Evolutionary conservation across 2,329 filamentous ascomycete genomes (phyloP), one percentile per base, ranked within the genome.

Genomic region (Aureobasidium sp.): DNA sequence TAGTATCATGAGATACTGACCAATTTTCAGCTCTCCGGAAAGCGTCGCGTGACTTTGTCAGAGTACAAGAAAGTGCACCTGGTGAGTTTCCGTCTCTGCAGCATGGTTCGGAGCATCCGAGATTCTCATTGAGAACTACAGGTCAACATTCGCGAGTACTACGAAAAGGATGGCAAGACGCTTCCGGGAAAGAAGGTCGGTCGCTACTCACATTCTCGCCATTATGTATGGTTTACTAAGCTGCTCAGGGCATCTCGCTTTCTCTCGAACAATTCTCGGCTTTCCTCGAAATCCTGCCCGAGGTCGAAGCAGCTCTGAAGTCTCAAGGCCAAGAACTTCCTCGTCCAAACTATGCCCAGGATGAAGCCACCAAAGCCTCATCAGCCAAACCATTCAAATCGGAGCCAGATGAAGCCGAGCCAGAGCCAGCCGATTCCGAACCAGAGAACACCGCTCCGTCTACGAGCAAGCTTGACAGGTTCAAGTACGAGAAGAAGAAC

Each of bases 161-260:
- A 94, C 70, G 85, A 91, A 66, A 91, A 93, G 68, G 85, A 90
- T 68, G 91, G 88, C 29, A 83, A 91, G 70, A 78, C 81, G 65
- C 79, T 91, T 48, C 91, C 91, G 0, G 89, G 90, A 13, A 97
- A 94, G 76, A 97, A 97, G 87, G 92, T 93, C 71, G 25, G 67
- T 32, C 27, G 27, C 14, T 2, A n/a, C 11, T 50, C 11, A 6
- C 3, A 5, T 36, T 27, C 6, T 44, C 16, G 14, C 9, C 4
- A n/a, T 16, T 30, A 16, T 1, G 10, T 11, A 16, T 5, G 14
- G 8, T 4, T 6, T 29, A 27, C 44, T 47, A 32, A 44, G 21
- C 30, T 39, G 16, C 30, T 25, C 49, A 82, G 80, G 81, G 81
- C 39, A 83, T 83, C 49, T 78, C 79, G 13, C 71, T 84, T 64